A percentile compares a stretch with the other conserved stretches of the same genome.
phyloP scores from a whole-genome alignment of 2,329 filamentous ascomycete species.

The Cercospora sesami region DNA sequence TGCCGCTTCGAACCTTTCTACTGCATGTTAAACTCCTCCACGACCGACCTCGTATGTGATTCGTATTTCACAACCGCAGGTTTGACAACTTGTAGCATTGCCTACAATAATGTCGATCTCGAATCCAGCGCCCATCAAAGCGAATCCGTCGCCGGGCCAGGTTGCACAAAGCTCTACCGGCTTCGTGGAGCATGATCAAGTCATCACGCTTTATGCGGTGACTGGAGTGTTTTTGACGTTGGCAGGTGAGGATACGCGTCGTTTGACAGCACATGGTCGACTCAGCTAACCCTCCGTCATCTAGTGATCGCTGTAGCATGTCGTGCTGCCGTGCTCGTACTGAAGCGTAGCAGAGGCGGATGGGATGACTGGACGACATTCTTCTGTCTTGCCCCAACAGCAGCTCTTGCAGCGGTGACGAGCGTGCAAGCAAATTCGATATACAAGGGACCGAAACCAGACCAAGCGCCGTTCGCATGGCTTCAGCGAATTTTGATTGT shows the following conservation, averaged over 20 bases:
- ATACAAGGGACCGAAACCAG: neutral
- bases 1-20: neutral
- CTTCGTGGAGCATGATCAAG: neutral
- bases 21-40: neutral
- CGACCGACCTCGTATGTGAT: neutral
- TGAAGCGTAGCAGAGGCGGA: neutral
- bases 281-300: neutral
- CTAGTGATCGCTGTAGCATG: constrained; percentile 2
- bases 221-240: constrained; percentile 2
- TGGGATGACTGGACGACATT: constrained; percentile 9
- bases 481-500: constrained; percentile 6
- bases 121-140: neutral
- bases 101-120: neutral
- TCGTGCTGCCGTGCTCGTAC: neutral
- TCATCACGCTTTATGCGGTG: neutral
- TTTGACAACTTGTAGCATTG: neutral
- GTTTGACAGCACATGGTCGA: neutral
- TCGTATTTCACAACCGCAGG: neutral
- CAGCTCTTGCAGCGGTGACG: neutral
- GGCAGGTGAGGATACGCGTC: neutral
- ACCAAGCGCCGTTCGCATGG: neutral
- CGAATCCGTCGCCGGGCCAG: neutral
- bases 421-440: neutral
- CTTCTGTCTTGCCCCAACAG: constrained; percentile 1
- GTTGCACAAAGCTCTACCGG: neutral